phyloP scores from a whole-genome alignment of 2,329 filamentous ascomycete genomes.

The Stagonosporopsis rhizophila region DNA sequence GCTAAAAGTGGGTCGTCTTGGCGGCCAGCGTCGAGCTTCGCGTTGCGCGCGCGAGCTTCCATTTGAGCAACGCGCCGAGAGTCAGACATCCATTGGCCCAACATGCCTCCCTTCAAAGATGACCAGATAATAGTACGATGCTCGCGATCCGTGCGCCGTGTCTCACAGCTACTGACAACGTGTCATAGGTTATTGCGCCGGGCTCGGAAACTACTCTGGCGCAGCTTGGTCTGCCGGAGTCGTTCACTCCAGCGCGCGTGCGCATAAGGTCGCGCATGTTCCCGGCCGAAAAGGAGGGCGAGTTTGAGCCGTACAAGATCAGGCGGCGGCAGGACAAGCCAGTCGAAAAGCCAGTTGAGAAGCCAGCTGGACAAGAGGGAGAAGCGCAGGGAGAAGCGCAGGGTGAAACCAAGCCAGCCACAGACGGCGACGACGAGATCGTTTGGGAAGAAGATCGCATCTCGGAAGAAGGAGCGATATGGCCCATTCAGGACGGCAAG shows the following conservation, averaged over 20 bases:
- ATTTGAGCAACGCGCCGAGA: conserved; percentile 14
- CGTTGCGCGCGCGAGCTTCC: conserved; percentile 19
- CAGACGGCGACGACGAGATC: conserved; percentile 62
- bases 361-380: conserved; percentile 43
- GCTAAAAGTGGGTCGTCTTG: conserved; percentile 17
- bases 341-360: conserved; percentile 25
- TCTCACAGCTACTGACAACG: not conserved
- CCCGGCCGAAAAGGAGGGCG: conserved; percentile 74
- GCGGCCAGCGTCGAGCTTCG: conserved; percentile 12
- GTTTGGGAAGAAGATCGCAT: conserved; percentile 89
- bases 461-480: conserved; percentile 87
- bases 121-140: conserved; percentile 52
- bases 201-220: conserved; percentile 91
- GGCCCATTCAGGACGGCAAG: conserved; percentile 80
- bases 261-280: conserved; percentile 96
- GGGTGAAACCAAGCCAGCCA: conserved; percentile 34
- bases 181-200: conserved; percentile 70
- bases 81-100: conserved; percentile 35
- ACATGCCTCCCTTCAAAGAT: conserved; percentile 56
- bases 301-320: conserved; percentile 83
- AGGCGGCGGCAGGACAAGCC: conserved; percentile 56
- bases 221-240: conserved; percentile 86
- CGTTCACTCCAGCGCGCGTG: conserved; percentile 86
- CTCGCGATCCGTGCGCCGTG: conserved; percentile 21
- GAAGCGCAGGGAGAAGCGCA: conserved; percentile 22